These are phyloP conservation scores for Davidsoniella australis DNA, from an alignment of 2,329 filamentous ascomycete species.

Conservation along the genomic window DNA sequence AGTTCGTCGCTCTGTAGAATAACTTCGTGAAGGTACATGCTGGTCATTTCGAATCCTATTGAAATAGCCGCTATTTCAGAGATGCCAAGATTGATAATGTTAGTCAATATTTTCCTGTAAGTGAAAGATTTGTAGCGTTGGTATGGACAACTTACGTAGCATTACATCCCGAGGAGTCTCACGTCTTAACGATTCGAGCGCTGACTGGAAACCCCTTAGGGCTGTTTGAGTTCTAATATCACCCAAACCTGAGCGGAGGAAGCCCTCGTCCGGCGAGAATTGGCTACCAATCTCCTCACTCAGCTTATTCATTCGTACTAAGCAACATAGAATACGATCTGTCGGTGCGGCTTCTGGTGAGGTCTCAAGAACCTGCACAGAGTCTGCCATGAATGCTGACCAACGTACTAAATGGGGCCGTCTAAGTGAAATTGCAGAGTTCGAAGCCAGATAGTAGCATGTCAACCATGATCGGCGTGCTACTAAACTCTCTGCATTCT, in stretches of 20 bases:
- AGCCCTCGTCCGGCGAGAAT: constrained; percentile 49
- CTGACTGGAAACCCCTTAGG: constrained; percentile 46
- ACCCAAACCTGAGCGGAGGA: constrained; percentile 33
- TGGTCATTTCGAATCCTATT: constrained; percentile 48
- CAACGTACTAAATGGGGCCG: constrained; percentile 43
- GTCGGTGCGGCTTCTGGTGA: constrained; percentile 37
- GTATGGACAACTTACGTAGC: constrained; percentile 31
- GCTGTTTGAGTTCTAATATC: constrained; percentile 48
- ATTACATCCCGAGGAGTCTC: constrained; percentile 35
- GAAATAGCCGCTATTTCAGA: constrained; percentile 35
- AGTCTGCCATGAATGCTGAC: constrained; percentile 43
- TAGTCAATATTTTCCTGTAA: not conserved
- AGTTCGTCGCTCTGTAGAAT: constrained; percentile 44
- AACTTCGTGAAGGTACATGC: constrained; percentile 61
- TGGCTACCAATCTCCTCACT: constrained; percentile 52
- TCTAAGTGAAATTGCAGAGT: constrained; percentile 43
- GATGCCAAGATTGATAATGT: not conserved
- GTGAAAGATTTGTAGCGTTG: not conserved
- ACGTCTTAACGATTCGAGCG: constrained; percentile 42
- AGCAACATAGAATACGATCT: constrained; percentile 40
- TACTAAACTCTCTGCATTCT: constrained; percentile 12
- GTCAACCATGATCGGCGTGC: constrained; percentile 40
- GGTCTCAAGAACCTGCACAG: constrained; percentile 35
- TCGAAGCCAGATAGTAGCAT: constrained; percentile 41
- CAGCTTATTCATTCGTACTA: constrained; percentile 42